Conservation (phyloP, 2,329 filamentous ascomycete genomes). For the Trichoderma gracile region DNA sequence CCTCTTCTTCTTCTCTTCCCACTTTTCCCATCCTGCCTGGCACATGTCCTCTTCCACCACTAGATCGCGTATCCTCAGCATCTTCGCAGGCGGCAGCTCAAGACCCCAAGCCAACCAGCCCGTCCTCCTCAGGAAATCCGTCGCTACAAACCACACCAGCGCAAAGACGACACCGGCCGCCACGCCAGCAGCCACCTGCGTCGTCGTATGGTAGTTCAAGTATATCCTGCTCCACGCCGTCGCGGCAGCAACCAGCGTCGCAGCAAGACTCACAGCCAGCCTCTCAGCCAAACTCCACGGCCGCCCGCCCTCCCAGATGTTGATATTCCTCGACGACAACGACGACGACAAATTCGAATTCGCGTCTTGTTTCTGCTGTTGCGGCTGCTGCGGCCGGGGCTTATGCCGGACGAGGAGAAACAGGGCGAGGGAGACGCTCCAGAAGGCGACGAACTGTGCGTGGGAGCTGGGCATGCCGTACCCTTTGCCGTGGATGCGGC, state of each 20-base stretch:
- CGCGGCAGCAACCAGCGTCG: conserved; percentile 60
- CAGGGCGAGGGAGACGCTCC: conserved; percentile 78
- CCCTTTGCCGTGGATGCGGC: conserved; percentile 82
- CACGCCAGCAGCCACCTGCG: conserved; percentile 81
- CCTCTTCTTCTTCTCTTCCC: conserved; percentile 59
- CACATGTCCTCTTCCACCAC: conserved; percentile 84
- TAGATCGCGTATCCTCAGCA: conserved; percentile 77
- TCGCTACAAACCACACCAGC: conserved; percentile 75
- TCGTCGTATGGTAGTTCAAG: conserved; percentile 85
- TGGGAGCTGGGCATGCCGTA: conserved; percentile 97
- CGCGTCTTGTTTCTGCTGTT: not conserved
- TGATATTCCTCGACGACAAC: not conserved
- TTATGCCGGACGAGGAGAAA: conserved; percentile 82
- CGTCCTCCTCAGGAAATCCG: conserved; percentile 62
- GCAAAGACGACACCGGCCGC: conserved; percentile 71
- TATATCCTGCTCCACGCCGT: conserved; percentile 87
- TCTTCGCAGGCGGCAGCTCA: conserved; percentile 62
- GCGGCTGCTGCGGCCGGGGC: conserved; percentile 43
- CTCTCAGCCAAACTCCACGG: conserved; percentile 66
- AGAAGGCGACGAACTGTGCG: conserved; percentile 92
- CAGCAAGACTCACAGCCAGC: conserved; percentile 53
- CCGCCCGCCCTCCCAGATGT: conserved; percentile 29
- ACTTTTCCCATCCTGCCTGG: conserved; percentile 92
- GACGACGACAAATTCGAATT: too few species aligned
- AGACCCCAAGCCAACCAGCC: conserved; percentile 74